Conservation (phyloP, 2,329 filamentous ascomycete species). For the Botryotinia convoluta region DNA sequence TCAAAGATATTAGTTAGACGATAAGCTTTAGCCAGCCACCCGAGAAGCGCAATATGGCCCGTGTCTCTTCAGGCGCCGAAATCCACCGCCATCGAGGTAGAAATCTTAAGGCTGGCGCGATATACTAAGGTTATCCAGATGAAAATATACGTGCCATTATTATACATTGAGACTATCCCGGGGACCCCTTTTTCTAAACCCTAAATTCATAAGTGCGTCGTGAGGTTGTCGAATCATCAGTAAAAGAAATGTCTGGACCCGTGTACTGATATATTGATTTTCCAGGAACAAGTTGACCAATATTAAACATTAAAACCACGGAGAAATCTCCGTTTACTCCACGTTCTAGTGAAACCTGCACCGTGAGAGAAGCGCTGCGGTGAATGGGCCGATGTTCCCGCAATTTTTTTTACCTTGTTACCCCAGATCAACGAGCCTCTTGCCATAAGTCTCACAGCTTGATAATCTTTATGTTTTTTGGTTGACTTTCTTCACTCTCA, state of each 20-base stretch:
- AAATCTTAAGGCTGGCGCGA: constrained; percentile 1
- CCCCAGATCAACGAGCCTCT: constrained; percentile 21
- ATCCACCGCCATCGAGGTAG: constrained; percentile 6
- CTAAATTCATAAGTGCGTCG: not conserved
- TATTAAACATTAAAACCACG: not conserved
- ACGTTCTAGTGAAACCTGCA: constrained; percentile 16
- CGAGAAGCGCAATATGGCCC: constrained; percentile 21
- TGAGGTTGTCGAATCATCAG: constrained; percentile 8
- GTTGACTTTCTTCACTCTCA: constrained; percentile 5
- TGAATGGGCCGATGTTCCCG: constrained; percentile 21
- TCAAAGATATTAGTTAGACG: constrained; percentile 2
- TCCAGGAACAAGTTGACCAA: not conserved
- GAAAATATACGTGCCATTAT: not conserved
- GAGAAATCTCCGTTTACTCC: constrained; percentile 10
- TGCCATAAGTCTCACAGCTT: not conserved
- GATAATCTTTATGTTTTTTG: not conserved
- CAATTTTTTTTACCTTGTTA: constrained; percentile 6
- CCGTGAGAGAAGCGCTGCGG: constrained; percentile 13
- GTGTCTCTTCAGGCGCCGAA: constrained; percentile 12
- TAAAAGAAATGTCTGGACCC: not conserved
- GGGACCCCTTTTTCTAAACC: not conserved
- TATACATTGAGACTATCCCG: not conserved
- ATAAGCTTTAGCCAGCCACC: constrained; percentile 19
- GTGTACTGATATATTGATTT: constrained; percentile 6
- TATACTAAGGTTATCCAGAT: not conserved